phyloP scores from a whole-genome alignment of 78 protist species.

The Neovahlkampfia damariscottae region DNA sequence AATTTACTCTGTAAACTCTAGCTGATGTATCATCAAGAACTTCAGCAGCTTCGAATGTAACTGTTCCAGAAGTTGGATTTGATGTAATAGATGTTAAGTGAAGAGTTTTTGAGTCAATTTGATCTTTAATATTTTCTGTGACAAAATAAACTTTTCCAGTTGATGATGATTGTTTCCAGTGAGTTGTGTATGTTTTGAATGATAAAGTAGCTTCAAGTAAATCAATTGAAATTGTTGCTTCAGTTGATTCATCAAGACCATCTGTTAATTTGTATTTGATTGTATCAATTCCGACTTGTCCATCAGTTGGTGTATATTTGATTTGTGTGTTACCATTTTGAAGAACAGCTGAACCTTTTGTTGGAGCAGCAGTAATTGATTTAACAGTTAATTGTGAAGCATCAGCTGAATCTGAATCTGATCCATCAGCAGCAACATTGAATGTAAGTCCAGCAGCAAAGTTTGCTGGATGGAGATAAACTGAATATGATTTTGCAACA shows the following conservation, averaged over 20 bases:
- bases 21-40: too few relatives aligned
- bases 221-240: neutral
- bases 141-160: neutral
- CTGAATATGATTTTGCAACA: too few relatives aligned
- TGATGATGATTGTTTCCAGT: neutral
- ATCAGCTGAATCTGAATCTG: too few relatives aligned
- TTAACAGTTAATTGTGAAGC: too few relatives aligned
- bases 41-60: too few relatives aligned
- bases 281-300: neutral
- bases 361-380: neutral
- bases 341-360: neutral
- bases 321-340: too few relatives aligned
- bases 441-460: too few relatives aligned
- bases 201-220: neutral
- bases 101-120: neutral
- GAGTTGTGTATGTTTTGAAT: neutral
- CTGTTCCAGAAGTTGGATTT: neutral
- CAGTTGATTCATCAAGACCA: neutral
- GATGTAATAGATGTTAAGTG: neutral
- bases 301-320: neutral
- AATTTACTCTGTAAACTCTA: too few relatives aligned
- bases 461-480: too few relatives aligned
- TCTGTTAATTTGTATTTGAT: neutral
- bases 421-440: too few relatives aligned
- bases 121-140: neutral